Evolutionary conservation across 805 yeast species (phyloP).

Genomic region (Zygosaccharomyces pseudorouxii): DNA sequence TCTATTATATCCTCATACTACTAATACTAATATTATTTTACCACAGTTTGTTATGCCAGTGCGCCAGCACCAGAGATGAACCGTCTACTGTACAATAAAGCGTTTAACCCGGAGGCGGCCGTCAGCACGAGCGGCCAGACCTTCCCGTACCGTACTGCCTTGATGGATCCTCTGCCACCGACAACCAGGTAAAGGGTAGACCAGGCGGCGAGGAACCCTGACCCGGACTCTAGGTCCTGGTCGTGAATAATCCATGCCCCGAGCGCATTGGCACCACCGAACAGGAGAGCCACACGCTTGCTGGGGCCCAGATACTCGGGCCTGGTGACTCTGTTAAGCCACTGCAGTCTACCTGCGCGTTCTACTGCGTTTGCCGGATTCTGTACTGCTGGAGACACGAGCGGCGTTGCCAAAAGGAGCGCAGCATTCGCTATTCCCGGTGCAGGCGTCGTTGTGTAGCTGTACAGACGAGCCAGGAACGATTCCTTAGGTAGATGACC

Average conservation of each 20-base stretch:
- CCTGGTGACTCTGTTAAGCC: slow-evolving; percentile 15
- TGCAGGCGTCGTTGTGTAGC: slow-evolving; percentile 41
- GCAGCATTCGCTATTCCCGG: slow-evolving; percentile 43
- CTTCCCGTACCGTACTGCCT: slow-evolving; percentile 50
- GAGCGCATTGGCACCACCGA: slow-evolving; percentile 57
- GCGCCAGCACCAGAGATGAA: slow-evolving; percentile 47
- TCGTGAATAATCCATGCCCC: slow-evolving; percentile 76
- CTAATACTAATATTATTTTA: background rate
- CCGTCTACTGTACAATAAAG: slow-evolving; percentile 63
- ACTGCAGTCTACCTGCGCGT: slow-evolving; percentile 8
- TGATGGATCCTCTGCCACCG: slow-evolving; percentile 57
- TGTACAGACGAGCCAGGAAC: slow-evolving; percentile 24
- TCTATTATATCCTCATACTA: background rate
- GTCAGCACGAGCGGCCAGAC: slow-evolving; percentile 59
- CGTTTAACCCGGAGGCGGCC: slow-evolving; percentile 55
- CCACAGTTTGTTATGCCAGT: background rate
- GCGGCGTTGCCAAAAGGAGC: slow-evolving; percentile 38
- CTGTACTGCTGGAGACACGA: slow-evolving; percentile 32
- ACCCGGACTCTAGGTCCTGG: slow-evolving; percentile 70
- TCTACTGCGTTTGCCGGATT: slow-evolving; percentile 12
- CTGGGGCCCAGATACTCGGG: slow-evolving; percentile 34
- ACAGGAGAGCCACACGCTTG: slow-evolving; percentile 42
- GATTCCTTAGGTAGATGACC: slow-evolving; percentile 7
- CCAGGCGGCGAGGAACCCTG: slow-evolving; percentile 83
- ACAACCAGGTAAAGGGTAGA: slow-evolving; percentile 65